Percentiles rank a stretch among this genome's conserved stretches.
phyloP scores from a whole-genome alignment of 1,284 basidiomycete genomes.

The Malassezia yamatoensis region DNA sequence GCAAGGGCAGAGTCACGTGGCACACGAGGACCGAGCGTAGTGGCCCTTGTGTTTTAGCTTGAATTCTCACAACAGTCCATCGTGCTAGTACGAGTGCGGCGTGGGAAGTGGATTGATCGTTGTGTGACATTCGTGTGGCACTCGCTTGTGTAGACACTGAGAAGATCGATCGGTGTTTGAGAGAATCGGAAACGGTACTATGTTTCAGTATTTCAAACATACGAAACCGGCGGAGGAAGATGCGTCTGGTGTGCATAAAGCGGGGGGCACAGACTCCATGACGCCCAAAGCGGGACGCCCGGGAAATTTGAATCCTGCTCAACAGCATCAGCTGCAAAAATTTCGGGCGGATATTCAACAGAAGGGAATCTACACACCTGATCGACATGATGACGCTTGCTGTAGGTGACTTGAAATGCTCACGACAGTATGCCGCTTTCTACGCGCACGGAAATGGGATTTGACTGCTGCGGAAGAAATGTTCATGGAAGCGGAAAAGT shows the following conservation, averaged over 20 bases:
- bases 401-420: conserved; percentile 14
- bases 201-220: conserved; percentile 1
- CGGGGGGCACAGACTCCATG: neutral
- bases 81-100: neutral
- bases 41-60: neutral
- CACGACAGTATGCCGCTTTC: conserved; percentile 54
- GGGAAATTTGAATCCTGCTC: conserved; percentile 35
- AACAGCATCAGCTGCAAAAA: conserved; percentile 36
- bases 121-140: too few species aligned
- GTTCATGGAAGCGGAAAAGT: conserved; percentile 72
- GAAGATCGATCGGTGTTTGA: too few species aligned
- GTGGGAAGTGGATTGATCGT: neutral
- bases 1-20: neutral
- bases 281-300: conserved; percentile 24
- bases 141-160: too few species aligned
- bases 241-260: conserved; percentile 8
- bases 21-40: neutral
- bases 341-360: conserved; percentile 35
- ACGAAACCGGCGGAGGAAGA: neutral
- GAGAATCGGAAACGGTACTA: too few species aligned
- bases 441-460: conserved; percentile 88
- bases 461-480: conserved; percentile 69
- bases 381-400: conserved; percentile 45
- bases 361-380: conserved; percentile 36
- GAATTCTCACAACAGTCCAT: neutral